A percentile compares a stretch with the other conserved stretches of the same genome.
Evolutionary conservation across 805 yeast species (phyloP).

Genomic region (Candida xiaguanensis): DNA sequence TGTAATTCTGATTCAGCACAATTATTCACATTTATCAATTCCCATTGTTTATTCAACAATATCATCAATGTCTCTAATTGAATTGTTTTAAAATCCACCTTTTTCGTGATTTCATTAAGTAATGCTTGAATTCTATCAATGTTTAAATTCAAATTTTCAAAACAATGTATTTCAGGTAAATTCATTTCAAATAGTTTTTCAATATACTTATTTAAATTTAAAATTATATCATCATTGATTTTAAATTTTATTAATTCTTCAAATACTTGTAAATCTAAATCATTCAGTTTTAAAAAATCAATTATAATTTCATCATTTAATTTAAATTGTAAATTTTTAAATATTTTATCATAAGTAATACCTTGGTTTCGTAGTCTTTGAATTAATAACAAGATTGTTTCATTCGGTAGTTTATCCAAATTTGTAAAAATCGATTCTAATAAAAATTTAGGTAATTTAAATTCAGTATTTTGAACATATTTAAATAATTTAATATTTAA

Average conservation of each 20-base stretch:
- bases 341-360: neutral
- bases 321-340: neutral
- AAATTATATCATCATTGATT: conserved; percentile 20
- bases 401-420: neutral
- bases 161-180: conserved; percentile 35
- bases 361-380: neutral
- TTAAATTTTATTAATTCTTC: conserved; percentile 8
- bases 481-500: conserved; percentile 1
- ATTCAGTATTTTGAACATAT: neutral
- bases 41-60: conserved; percentile 20
- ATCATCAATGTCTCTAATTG: conserved; percentile 11
- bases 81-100: conserved; percentile 2
- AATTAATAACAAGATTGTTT: neutral
- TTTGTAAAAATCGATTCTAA: neutral
- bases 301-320: conserved; percentile 1
- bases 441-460: neutral
- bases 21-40: conserved; percentile 17
- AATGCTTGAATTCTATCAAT: conserved; percentile 20
- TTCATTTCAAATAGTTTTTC: conserved; percentile 24
- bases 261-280: conserved; percentile 10
- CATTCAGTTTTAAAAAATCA: neutral
- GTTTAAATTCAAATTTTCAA: conserved; percentile 25
- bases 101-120: conserved; percentile 5
- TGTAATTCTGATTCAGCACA: conserved; percentile 10
- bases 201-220: conserved; percentile 19